These are phyloP conservation scores for Fusarium guadeloupense DNA, from an alignment of 2,329 filamentous ascomycete species.

Conservation along the genomic window DNA sequence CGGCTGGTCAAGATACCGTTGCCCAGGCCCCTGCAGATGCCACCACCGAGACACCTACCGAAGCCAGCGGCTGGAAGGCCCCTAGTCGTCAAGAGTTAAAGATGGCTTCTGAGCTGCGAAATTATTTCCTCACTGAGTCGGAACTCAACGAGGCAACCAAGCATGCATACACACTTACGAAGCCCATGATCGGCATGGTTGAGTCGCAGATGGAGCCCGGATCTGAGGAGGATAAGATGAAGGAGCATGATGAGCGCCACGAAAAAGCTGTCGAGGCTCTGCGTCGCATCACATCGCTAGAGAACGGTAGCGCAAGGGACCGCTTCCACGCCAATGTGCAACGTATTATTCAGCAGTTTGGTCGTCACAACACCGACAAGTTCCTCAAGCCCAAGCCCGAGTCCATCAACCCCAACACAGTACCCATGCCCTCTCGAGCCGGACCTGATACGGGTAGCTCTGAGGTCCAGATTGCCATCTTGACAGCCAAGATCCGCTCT, in stretches of 20 bases:
- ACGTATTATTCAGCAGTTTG: conserved; percentile 87
- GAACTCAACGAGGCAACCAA: conserved; percentile 74
- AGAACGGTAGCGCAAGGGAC: conserved; percentile 81
- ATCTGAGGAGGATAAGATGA: conserved; percentile 48
- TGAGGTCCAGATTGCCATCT: conserved; percentile 96
- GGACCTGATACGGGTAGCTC: conserved; percentile 94
- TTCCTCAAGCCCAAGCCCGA: conserved; percentile 70
- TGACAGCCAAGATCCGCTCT: conserved; percentile 92
- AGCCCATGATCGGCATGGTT: conserved; percentile 58
- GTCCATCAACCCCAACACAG: conserved; percentile 53
- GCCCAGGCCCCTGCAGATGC: conserved; percentile 50
- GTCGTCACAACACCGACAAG: conserved; percentile 86
- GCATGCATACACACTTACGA: conserved; percentile 74
- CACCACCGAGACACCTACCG: no score
- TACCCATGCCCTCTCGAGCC: conserved; percentile 64
- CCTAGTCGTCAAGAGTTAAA: conserved; percentile 55
- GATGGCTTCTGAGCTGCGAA: conserved; percentile 67
- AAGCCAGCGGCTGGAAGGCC: conserved; percentile 54
- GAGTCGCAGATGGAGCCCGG: conserved; percentile 54
- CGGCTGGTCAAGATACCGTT: conserved; percentile 59
- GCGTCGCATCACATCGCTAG: conserved; percentile 78
- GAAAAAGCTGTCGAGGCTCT: conserved; percentile 78
- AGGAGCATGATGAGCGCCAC: conserved; percentile 65
- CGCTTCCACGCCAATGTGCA: conserved; percentile 82
- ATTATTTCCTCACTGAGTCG: conserved; percentile 75